Evolutionary conservation across 257 asterid species (phyloP).

Genomic region (Plantago major): DNA sequence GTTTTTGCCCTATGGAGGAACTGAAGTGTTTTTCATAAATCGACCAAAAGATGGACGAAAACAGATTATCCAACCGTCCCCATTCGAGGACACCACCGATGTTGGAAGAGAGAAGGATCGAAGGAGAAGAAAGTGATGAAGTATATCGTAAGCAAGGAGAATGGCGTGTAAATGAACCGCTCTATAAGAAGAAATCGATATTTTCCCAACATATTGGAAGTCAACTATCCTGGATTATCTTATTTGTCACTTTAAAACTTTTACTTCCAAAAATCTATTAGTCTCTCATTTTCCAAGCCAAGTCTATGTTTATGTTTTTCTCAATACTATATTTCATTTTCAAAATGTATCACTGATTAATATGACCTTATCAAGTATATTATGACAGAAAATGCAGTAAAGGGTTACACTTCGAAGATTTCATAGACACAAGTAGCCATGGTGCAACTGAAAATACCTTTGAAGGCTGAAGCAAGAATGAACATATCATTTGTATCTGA

Average conservation of each 20-base stretch:
- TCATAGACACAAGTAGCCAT: conserved; percentile 1
- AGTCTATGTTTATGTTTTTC: background rate
- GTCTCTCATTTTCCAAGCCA: background rate
- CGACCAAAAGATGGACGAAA: too few relatives aligned
- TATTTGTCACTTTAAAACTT: background rate
- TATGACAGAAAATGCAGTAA: background rate
- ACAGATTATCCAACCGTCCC: too few relatives aligned
- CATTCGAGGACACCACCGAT: too few relatives aligned
- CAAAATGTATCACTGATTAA: background rate
- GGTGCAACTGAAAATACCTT: conserved; percentile 42
- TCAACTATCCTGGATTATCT: background rate
- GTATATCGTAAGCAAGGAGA: too few relatives aligned
- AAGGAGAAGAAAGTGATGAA: too few relatives aligned
- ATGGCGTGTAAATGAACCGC: too few relatives aligned
- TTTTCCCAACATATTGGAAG: background rate
- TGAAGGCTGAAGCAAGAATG: conserved; percentile 90
- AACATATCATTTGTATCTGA: conserved; percentile 93
- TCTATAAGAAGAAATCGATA: too few relatives aligned
- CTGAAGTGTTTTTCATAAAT: too few relatives aligned
- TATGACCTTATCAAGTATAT: background rate
- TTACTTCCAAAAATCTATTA: background rate
- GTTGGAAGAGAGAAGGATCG: too few relatives aligned
- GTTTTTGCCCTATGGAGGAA: too few relatives aligned
- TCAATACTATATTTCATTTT: background rate
- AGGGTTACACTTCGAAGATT: background rate